Evolutionary conservation across 2,329 filamentous ascomycete species (phyloP).

Genomic region (Colletotrichum sp.): DNA sequence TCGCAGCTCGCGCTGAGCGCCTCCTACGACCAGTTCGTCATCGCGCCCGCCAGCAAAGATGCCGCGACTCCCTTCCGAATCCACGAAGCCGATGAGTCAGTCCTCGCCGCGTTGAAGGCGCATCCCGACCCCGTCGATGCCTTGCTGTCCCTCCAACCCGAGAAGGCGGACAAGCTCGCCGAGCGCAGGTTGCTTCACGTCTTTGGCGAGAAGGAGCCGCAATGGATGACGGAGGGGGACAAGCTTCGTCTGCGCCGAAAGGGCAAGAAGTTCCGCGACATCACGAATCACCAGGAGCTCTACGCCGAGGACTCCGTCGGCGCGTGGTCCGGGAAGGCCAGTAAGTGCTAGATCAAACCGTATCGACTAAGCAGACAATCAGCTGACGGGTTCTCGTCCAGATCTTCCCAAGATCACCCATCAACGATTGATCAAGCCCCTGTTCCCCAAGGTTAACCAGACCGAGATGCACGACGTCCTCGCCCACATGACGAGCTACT

Average conservation of each 20-base stretch:
- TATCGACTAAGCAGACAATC: rapidly evolving
- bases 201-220: constrained; percentile 62
- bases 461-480: constrained; percentile 69
- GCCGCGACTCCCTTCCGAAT: not conserved
- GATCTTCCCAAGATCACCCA: constrained; percentile 45
- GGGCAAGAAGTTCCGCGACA: constrained; percentile 75
- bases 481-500: constrained; percentile 64
- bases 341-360: constrained; percentile 17
- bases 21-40: not conserved
- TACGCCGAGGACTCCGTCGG: constrained; percentile 30
- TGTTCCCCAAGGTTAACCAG: constrained; percentile 65
- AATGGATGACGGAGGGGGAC: constrained; percentile 75
- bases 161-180: constrained; percentile 27
- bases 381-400: not conserved
- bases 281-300: constrained; percentile 67
- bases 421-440: constrained; percentile 58
- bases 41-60: not conserved
- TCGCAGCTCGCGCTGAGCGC: constrained; percentile 1
- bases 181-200: constrained; percentile 67
- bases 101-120: constrained; percentile 27
- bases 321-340: constrained; percentile 31
- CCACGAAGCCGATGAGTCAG: constrained; percentile 24
- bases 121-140: constrained; percentile 35
- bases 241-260: constrained; percentile 72
- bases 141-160: constrained; percentile 28